Conservation (phyloP, 192 early-diverging fungal genomes). For the Spinellus fusiger region DNA sequence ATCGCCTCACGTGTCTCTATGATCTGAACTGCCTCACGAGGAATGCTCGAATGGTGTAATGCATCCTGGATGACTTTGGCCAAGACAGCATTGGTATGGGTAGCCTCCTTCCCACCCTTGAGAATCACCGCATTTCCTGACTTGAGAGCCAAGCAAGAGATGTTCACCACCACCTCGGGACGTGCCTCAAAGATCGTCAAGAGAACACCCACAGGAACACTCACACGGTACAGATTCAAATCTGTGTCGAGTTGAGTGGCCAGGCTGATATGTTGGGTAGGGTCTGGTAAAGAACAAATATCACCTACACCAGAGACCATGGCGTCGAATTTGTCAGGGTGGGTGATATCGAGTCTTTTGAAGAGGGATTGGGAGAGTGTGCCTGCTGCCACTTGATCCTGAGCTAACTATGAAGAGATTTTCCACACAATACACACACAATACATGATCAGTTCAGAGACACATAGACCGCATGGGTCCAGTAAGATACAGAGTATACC, state of each 20-base stretch:
- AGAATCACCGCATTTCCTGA: slow-evolving; percentile 96
- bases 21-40: slow-evolving; percentile 73
- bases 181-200: slow-evolving; percentile 98
- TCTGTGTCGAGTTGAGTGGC: slow-evolving; percentile 75
- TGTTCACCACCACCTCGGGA: slow-evolving; percentile 98
- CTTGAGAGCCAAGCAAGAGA: slow-evolving; percentile 91
- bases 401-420: slow-evolving; percentile 55
- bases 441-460: background rate
- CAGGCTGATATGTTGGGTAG: slow-evolving; percentile 72
- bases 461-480: background rate
- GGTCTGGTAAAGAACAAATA: slow-evolving; percentile 79
- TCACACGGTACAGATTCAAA: slow-evolving; percentile 86
- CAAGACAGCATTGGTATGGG: slow-evolving; percentile 72
- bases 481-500: background rate
- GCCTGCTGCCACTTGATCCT: slow-evolving; percentile 64
- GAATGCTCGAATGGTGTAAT: slow-evolving; percentile 51
- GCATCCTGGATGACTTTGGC: slow-evolving; percentile 74
- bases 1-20: slow-evolving; percentile 91
- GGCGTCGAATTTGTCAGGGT: slow-evolving; percentile 78
- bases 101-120: slow-evolving; percentile 94
- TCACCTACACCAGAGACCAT: slow-evolving; percentile 88
- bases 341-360: slow-evolving; percentile 84
- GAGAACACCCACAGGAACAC: slow-evolving; percentile 90
- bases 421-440: background rate
- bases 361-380: slow-evolving; percentile 70